phyloP scores from a whole-genome alignment of 352 stramenopile genomes.

The Phytophthora meadii region DNA sequence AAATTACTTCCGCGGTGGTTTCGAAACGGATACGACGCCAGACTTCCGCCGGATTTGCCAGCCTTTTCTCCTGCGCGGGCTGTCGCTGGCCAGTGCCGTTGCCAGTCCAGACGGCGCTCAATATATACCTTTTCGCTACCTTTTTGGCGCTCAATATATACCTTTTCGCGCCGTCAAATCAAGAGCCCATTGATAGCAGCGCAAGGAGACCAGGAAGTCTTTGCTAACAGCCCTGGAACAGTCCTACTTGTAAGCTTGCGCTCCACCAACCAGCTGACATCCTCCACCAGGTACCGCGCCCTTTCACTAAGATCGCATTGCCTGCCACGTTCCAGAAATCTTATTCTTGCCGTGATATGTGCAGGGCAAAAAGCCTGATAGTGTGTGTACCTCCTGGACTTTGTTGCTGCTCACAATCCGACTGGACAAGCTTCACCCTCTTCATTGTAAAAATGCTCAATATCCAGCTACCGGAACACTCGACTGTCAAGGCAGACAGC shows the following conservation, averaged over 20 bases:
- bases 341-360: slow-evolving; percentile 32
- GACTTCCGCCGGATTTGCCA: slow-evolving; percentile 11
- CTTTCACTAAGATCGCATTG: slow-evolving; percentile 30
- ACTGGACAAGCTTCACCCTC: slow-evolving; percentile 18
- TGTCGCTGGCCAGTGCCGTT: background rate
- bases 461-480: slow-evolving; percentile 49
- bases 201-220: slow-evolving; percentile 5
- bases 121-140: no score
- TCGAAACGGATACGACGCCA: slow-evolving; percentile 22
- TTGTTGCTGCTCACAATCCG: slow-evolving; percentile 28
- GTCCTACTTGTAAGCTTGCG: background rate
- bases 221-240: background rate
- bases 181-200: background rate
- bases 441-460: slow-evolving; percentile 39
- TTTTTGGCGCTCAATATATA: slow-evolving; percentile 28
- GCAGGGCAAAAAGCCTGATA: slow-evolving; percentile 1
- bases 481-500: slow-evolving; percentile 36
- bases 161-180: slow-evolving; percentile 30
- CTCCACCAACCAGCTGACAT: slow-evolving; percentile 1
- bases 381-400: background rate
- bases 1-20: slow-evolving; percentile 11
- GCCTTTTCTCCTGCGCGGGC: slow-evolving; percentile 7
- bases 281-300: slow-evolving; percentile 21
- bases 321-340: slow-evolving; percentile 29
- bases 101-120: slow-evolving; percentile 1